Evolutionary conservation across 2,329 filamentous ascomycete species (phyloP), one percentile per base, ranked within the genome.

Genomic region (Calonectria montana): DNA sequence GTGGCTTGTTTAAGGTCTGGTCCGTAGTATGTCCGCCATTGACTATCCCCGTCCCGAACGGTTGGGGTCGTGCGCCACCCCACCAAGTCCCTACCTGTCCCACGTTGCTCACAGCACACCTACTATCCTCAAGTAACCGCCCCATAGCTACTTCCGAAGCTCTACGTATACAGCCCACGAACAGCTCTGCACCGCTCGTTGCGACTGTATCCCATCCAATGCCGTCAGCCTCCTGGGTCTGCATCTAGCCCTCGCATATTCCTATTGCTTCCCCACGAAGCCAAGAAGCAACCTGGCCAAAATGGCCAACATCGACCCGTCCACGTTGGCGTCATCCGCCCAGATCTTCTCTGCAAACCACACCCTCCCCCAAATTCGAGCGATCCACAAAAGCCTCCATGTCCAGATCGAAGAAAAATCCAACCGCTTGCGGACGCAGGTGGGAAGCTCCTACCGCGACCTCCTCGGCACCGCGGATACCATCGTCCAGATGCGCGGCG

Each of bases 391-490:
- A 75, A 83, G 84, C 25, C 87, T 93, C 43, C 89, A 91, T 79
- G 84, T 84, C 12, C 86, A 89, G 75, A 88, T 91, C 76, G 91
- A 92, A 74, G 91, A 92, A 80, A 91, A 91, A 78, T 87, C 90
- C 39, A 86, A 85, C 62, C 90, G 90, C 37, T 86, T 93, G 79
- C 90, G 91, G 76, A 91, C 88, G 21, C 89, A 91, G 80, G 91
- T 93, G 73, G 91, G 91, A 75, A 87, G 86, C 70, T 91, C 89
- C 79, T 98, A 98, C 84, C 94, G 96, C 76, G 94, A 97, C 78
- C 91, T 98, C 10, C 91, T 98, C 29, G 94, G 94, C 65, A 98
- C 96, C 0, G 96, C 96, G 67, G 96, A 98, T 84, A 92, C 92
- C n/a, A 98, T 98, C 76, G 93, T 98, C 67, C 90, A 92, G 72